Conservation (phyloP, 2,329 filamentous ascomycete species). For the Colletotrichum filicis region DNA sequence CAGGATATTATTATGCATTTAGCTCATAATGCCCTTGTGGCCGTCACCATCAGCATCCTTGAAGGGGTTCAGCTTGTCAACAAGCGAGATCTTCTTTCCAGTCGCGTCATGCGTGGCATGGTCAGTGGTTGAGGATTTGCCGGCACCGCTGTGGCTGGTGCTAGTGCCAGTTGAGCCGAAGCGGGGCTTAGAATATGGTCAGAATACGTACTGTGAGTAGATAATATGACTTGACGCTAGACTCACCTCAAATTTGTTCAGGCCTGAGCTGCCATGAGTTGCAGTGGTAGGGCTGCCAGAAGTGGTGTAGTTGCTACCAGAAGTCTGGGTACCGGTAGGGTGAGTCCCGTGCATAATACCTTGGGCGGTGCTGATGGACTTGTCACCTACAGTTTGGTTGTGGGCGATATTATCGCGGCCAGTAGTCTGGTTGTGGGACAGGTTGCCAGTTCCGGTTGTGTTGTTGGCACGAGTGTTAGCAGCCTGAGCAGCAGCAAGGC, state of each 20-base stretch:
- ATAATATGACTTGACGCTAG: no score
- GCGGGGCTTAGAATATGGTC: not conserved
- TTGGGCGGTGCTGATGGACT: slow-evolving; percentile 2
- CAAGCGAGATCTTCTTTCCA: slow-evolving; percentile 34
- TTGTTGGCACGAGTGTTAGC: not conserved
- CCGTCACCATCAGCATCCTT: slow-evolving; percentile 40
- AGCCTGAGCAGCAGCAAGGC: not conserved
- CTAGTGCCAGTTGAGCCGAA: not conserved
- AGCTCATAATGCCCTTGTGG: slow-evolving; percentile 39
- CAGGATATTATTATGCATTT: not conserved
- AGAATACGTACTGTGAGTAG: no score
- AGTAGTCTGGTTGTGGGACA: not conserved
- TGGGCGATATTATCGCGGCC: not conserved
- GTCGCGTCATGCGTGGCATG: not conserved
- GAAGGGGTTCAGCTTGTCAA: slow-evolving; percentile 40
- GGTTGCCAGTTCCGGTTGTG: not conserved
- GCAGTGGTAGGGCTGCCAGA: not conserved
- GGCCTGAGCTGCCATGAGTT: not conserved
- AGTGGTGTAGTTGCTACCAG: slow-evolving; percentile 1
- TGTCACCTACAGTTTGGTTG: slow-evolving; percentile 14
- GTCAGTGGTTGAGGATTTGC: not conserved
- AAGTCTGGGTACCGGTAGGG: not conserved
- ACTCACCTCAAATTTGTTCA: slow-evolving; percentile 13
- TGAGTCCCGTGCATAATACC: slow-evolving; percentile 23
- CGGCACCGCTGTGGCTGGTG: not conserved